Conservation (phyloP, 1,284 basidiomycete genomes). For the Kwoniella shivajii region DNA sequence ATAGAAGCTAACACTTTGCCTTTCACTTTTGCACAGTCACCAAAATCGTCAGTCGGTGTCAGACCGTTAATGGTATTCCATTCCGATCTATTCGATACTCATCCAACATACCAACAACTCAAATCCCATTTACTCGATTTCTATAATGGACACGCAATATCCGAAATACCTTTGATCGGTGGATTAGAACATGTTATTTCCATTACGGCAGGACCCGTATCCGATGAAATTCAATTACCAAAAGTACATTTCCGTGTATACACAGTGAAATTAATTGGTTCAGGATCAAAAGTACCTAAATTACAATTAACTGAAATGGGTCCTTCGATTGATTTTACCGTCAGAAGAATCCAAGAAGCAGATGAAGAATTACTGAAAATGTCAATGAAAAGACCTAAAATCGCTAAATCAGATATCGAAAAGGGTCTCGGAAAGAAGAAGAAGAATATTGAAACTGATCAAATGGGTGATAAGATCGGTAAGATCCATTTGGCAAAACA, state of each 20-base stretch:
- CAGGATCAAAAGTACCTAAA: slow-evolving; percentile 72
- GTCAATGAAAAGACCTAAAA: slow-evolving; percentile 80
- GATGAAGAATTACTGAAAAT: slow-evolving; percentile 77
- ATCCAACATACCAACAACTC: slow-evolving; percentile 85
- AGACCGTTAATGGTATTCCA: slow-evolving; percentile 95
- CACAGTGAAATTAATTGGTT: slow-evolving; percentile 71
- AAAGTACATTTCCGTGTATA: slow-evolving; percentile 88
- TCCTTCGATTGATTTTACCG: slow-evolving; percentile 79
- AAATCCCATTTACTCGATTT: slow-evolving; percentile 87
- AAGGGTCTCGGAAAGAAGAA: slow-evolving; percentile 86
- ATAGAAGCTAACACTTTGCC: too few species aligned
- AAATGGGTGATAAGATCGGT: slow-evolving; percentile 95
- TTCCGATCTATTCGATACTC: slow-evolving; percentile 87
- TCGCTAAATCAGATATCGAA: slow-evolving; percentile 81
- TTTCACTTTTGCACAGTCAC: slow-evolving; percentile 59
- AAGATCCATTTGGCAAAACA: slow-evolving; percentile 87
- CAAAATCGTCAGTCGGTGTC: slow-evolving; percentile 87
- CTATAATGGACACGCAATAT: slow-evolving; percentile 84
- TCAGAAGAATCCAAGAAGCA: slow-evolving; percentile 74
- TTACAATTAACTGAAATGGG: slow-evolving; percentile 88
- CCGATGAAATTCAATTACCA: slow-evolving; percentile 61
- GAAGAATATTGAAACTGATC: slow-evolving; percentile 95
- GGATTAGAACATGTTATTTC: slow-evolving; percentile 92
- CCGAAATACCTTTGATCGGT: slow-evolving; percentile 73
- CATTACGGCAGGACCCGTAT: slow-evolving; percentile 69